A percentile compares a stretch with the other conserved stretches of the same genome.
Conservation (phyloP, 2,329 filamentous ascomycete genomes). For the Didymellaceae sp. region DNA sequence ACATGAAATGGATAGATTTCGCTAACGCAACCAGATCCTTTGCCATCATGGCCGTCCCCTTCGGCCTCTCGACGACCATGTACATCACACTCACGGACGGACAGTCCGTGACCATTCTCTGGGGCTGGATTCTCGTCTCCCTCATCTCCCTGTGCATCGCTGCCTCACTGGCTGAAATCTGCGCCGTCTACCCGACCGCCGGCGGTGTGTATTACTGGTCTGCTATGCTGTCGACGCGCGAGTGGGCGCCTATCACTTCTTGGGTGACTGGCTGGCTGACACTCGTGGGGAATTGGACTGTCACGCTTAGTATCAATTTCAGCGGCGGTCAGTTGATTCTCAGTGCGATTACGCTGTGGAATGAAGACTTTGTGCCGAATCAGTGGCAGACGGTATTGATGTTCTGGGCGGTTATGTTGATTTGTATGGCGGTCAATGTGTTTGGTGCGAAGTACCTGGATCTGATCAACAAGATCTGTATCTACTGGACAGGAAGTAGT, state of each 20-base stretch:
- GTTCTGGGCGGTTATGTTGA: conserved; percentile 74
- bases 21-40: conserved; percentile 59
- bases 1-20: not conserved
- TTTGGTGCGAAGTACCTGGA: conserved; percentile 69
- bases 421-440: conserved; percentile 69
- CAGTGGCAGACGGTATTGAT: conserved; percentile 73
- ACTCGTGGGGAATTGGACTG: conserved; percentile 76
- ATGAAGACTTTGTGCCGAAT: conserved; percentile 72
- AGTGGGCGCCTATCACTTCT: conserved; percentile 70
- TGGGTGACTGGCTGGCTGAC: conserved; percentile 77
- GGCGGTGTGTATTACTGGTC: conserved; percentile 77
- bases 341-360: conserved; percentile 71
- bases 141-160: conserved; percentile 72
- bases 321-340: conserved; percentile 69
- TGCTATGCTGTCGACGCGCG: conserved; percentile 69
- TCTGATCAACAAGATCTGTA: conserved; percentile 74
- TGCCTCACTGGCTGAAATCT: conserved; percentile 75
- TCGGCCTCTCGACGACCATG: conserved; percentile 71
- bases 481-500: conserved; percentile 72
- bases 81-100: conserved; percentile 73
- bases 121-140: conserved; percentile 72
- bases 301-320: conserved; percentile 70
- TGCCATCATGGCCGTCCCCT: conserved; percentile 76
- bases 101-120: conserved; percentile 71
- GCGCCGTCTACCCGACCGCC: conserved; percentile 75